Evolutionary conservation across 139 green algal species (phyloP), one percentile per base, ranked within the genome.

Genomic region (Edaphochlamys debaryana): DNA sequence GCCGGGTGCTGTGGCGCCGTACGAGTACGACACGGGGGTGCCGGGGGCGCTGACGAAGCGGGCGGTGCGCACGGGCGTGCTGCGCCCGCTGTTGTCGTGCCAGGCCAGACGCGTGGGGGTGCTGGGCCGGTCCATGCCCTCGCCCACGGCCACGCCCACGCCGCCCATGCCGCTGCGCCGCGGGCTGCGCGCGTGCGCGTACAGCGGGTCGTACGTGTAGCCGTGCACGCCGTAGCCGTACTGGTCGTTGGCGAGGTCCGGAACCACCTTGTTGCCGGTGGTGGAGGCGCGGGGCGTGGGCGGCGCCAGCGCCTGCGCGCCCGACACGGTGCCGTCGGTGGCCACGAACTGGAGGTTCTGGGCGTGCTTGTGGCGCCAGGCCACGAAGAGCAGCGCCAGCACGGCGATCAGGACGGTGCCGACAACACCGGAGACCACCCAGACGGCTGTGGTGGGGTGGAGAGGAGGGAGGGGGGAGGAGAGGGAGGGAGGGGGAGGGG

Each of bases 91-190:
- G n/a, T n/a, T n/a, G n/a, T n/a, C n/a, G n/a, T n/a, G n/a, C n/a
- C n/a, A n/a, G n/a, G n/a, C n/a, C n/a, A n/a, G n/a, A 17, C 70
- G 32, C 8, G 48, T 67, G 30, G 58, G 74, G 27, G 74, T 34
- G 58, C 70, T 58, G 38, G 74, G 58, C 4, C 38, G 36, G 27
- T 80, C 56, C 74, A 80, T 19, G 27, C 74, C 58, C 54, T 80
- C 74, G 15, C 36, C 29, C 36, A 71, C 66, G 36, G 66, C 36
- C 13, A n/a, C n/a, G n/a, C n/a, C n/a, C n/a, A n/a, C n/a, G n/a
- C n/a, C n/a, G n/a, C n/a, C n/a, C n/a, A n/a, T n/a, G n/a, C n/a
- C n/a, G n/a, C n/a, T n/a, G n/a, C n/a, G n/a, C n/a, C n/a, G n/a
- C n/a, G n/a, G n/a, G n/a, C n/a, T n/a, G n/a, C n/a, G n/a, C n/a